Percentiles rank a stretch among this genome's conserved stretches.
phyloP scores from a whole-genome alignment of 2,329 filamentous ascomycete genomes.

The Chaetomium sp. region DNA sequence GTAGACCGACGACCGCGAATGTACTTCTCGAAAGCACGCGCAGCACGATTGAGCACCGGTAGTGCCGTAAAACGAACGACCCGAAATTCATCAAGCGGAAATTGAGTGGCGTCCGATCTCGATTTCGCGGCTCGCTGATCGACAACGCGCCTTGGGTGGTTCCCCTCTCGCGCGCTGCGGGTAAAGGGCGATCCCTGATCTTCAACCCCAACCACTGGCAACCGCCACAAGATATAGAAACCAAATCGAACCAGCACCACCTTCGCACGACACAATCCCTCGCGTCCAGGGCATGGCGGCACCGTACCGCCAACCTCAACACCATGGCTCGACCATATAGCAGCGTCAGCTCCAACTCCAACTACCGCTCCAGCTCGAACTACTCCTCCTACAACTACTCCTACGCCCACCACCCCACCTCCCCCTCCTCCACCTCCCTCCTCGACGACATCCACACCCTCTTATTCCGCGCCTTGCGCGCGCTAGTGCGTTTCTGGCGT shows the following conservation, averaged over 20 bases:
- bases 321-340: conserved; percentile 36
- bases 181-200: no score
- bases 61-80: no score
- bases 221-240: no score
- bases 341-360: conserved; percentile 25
- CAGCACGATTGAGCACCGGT: no score
- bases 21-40: no score
- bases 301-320: conserved; percentile 9
- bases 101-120: no score
- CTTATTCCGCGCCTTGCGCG: conserved; percentile 25
- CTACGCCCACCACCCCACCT: conserved; percentile 21
- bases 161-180: no score
- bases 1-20: no score
- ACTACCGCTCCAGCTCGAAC: not conserved
- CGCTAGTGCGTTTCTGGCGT: conserved; percentile 36
- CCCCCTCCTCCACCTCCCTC: conserved; percentile 29
- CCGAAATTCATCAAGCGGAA: no score
- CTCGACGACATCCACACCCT: conserved; percentile 33
- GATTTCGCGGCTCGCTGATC: no score
- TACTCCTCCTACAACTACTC: not conserved
- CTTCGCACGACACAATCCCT: not conserved
- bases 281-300: conserved; percentile 25
- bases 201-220: no score
- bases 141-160: no score
- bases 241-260: not conserved